Base-by-base conservation (phyloP, 139 green algal species). In the Tetratostichococcus sp. region DNA sequence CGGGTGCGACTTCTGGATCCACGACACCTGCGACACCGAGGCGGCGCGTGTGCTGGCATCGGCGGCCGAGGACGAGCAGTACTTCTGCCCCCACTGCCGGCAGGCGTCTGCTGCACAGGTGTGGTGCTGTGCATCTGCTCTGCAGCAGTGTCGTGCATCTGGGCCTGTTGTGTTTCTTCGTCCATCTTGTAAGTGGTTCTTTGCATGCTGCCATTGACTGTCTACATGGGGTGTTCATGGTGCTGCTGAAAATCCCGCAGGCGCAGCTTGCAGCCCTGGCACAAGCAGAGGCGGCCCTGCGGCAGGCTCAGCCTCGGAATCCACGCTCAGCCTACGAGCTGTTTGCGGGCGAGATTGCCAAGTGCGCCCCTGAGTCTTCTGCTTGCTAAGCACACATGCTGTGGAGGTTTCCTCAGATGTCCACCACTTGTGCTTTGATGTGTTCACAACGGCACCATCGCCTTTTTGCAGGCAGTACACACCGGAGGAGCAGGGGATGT, bases 1-100 rank as follows among this genome's bases (percentile, higher is more conserved):
- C 70, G 67, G 35, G 19, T 85, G 80, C 69, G 30, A 69, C 62
- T 79, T 77, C 65, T 82, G 80, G 76, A 69, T 81, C 30, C 80
- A 85, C 65, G 62, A 65, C 26, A 33, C 70, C 75, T 82, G 80
- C 66, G 77, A 82, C 69, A 23, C 42, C 8, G 25, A 43, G 65
- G 80, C 76, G 26, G 33, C 68, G 4, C 11, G 32, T 14, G 71
- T 31, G 23, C 30, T 85, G 35, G 34, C 50, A 22, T 30, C 23
- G 2, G 30, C 31, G 11, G 34, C 43, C 33, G 39, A 74, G 26
- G 70, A 80, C 26, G 35, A 57, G 5, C 16, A 59, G 31, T 83
- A 78, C 74, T 67, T 69, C 30, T 83, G 79, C 59, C 74, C 74
- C 17, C 21, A 4, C 21, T 84, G 79, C 58, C 70, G 74, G 3